Conservation (phyloP, 2,329 filamentous ascomycete genomes). For the Phyllosticta ampelicida region DNA sequence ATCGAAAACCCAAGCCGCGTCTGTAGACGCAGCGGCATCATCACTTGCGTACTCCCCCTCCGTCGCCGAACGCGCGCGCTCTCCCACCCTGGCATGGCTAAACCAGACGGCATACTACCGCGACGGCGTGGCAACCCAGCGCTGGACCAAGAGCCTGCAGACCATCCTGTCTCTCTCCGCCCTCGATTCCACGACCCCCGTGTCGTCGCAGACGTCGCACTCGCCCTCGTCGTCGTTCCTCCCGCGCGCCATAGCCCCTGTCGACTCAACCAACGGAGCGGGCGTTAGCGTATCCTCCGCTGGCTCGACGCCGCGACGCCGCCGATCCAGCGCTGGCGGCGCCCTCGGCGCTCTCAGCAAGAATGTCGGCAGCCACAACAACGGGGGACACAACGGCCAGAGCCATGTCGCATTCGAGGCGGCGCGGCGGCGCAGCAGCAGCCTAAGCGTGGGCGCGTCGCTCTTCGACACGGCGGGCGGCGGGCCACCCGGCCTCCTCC, state of each 20-base stretch:
- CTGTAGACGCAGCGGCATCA: background rate
- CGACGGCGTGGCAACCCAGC: conserved; percentile 33
- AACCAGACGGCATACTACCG: conserved; percentile 46
- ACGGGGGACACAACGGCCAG: background rate
- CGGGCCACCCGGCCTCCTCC: conserved; percentile 34
- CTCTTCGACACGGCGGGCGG: conserved; percentile 29
- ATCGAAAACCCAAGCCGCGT: background rate
- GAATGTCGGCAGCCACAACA: conserved; percentile 17
- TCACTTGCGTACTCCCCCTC: conserved; percentile 1
- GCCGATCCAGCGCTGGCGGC: conserved; percentile 14
- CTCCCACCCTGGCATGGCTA: conserved; percentile 33
- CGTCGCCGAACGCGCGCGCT: conserved; percentile 2
- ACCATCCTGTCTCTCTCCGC: conserved; percentile 38
- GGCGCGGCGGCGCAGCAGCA: conserved; percentile 7
- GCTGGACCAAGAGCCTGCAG: conserved; percentile 44
- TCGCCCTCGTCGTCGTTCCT: conserved; percentile 10
- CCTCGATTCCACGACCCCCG: conserved; percentile 24
- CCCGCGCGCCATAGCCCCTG: background rate
- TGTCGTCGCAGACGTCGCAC: background rate
- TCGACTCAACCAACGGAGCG: background rate
- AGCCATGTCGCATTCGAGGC: background rate
- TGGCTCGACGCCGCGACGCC: background rate
- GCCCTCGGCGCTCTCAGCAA: conserved; percentile 7
- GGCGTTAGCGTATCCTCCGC: background rate
- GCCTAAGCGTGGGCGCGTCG: conserved; percentile 25